These are phyloP conservation scores for Arabidopsis lyrata DNA, from an alignment of 441 rosid species.

Conservation along the genomic window DNA sequence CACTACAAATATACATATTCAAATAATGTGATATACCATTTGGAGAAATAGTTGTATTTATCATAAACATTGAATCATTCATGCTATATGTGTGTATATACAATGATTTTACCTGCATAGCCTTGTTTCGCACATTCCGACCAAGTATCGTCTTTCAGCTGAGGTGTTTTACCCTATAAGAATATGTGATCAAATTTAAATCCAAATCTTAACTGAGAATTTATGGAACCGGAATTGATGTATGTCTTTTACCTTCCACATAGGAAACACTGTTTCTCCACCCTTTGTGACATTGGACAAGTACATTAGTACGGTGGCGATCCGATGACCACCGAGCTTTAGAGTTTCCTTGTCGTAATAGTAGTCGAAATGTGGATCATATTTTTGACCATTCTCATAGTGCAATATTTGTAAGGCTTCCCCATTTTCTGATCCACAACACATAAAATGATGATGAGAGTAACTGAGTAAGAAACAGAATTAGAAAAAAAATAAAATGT, in stretches of 20 bases:
- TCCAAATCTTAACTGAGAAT: background rate
- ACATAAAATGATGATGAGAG: constrained; percentile 20
- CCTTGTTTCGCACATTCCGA: constrained; percentile 87
- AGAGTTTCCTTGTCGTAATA: constrained; percentile 73
- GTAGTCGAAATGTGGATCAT: constrained; percentile 91
- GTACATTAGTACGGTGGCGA: constrained; percentile 95
- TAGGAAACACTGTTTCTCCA: constrained; percentile 91
- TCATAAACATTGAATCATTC: constrained; percentile 11
- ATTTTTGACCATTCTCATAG: constrained; percentile 90
- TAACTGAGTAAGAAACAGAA: background rate
- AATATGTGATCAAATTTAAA: background rate
- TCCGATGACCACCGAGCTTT: constrained; percentile 80
- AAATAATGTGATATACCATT: background rate
- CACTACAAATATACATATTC: constrained; percentile 56
- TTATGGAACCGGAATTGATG: background rate
- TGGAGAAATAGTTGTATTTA: background rate
- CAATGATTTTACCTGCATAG: constrained; percentile 66
- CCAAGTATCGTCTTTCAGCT: constrained; percentile 70
- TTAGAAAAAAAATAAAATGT: background rate
- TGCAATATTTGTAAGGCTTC: constrained; percentile 86
- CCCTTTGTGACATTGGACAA: constrained; percentile 77
- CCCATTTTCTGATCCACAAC: constrained; percentile 74
- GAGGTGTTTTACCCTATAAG: constrained; percentile 57
- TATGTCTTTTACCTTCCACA: constrained; percentile 53
- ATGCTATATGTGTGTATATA: background rate